Conservation (phyloP, 495 filamentous ascomycete genomes). For the Polyplosphaeria fusca region DNA sequence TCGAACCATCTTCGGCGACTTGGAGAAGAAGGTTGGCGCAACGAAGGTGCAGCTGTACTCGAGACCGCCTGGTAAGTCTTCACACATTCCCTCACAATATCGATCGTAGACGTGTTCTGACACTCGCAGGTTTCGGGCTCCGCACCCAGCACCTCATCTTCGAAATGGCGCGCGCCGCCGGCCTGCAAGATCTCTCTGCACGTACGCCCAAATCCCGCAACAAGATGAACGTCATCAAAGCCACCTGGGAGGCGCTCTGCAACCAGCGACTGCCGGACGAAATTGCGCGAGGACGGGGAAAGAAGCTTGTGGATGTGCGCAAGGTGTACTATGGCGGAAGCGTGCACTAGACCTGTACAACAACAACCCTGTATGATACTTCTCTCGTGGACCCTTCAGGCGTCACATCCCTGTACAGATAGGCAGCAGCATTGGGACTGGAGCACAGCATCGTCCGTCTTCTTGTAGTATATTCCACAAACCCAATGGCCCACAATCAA, state of each 20-base stretch:
- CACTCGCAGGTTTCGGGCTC: conserved; percentile 78
- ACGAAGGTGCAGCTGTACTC: conserved; percentile 74
- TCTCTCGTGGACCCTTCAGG: not conserved
- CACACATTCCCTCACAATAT: not conserved
- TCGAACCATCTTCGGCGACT: conserved; percentile 83
- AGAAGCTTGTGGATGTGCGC: conserved; percentile 91
- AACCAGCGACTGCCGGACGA: conserved; percentile 83
- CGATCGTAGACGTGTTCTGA: not conserved
- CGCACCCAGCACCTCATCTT: conserved; percentile 87
- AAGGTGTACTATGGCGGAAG: conserved; percentile 95
- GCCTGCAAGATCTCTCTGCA: conserved; percentile 81
- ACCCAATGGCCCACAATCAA: not conserved
- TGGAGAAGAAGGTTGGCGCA: conserved; percentile 79
- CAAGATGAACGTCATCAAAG: conserved; percentile 95
- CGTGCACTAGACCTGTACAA: conserved; percentile 39
- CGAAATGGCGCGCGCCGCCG: conserved; percentile 80
- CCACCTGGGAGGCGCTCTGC: conserved; percentile 74
- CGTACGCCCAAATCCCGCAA: conserved; percentile 75
- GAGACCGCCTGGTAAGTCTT: conserved; percentile 77
- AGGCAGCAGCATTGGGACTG: conserved; percentile 11
- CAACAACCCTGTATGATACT: not conserved
- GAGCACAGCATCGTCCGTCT: not conserved
- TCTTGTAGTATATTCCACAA: conserved; percentile 2
- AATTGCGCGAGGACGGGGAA: conserved; percentile 78
- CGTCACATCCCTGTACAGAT: not conserved